Conservation (phyloP, 1,139 yeast genomes). For the Schwanniomyces etchellsii region DNA sequence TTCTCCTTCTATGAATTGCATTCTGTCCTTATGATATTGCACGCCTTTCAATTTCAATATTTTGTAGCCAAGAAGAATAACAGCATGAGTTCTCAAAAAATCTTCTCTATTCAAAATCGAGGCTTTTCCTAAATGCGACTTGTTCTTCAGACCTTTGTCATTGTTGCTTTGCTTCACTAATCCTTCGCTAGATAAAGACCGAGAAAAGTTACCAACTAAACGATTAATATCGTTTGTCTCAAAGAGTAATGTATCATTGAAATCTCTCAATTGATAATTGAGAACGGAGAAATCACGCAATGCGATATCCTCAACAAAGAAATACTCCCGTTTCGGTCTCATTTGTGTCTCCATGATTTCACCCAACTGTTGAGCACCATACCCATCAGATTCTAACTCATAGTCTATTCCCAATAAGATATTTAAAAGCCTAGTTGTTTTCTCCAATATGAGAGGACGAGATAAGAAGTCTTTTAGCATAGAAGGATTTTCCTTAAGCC, state of each 20-base stretch:
- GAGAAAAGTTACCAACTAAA: slow-evolving; percentile 27
- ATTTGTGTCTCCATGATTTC: slow-evolving; percentile 5
- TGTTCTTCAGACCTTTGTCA: slow-evolving; percentile 1
- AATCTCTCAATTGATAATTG: slow-evolving; percentile 51
- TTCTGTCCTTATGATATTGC: slow-evolving; percentile 1
- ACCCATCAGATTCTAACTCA: slow-evolving; percentile 3
- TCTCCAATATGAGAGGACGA: slow-evolving; percentile 20
- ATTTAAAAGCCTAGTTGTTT: slow-evolving; percentile 29
- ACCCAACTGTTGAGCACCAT: background rate
- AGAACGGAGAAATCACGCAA: slow-evolving; percentile 56
- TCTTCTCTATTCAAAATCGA: slow-evolving; percentile 5
- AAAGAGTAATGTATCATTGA: slow-evolving; percentile 46
- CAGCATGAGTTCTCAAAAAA: slow-evolving; percentile 2
- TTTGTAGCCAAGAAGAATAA: background rate
- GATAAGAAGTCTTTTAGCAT: slow-evolving; percentile 33
- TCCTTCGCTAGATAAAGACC: slow-evolving; percentile 7
- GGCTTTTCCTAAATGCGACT: slow-evolving; percentile 3
- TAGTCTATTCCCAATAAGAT: slow-evolving; percentile 10
- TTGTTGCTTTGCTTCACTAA: background rate
- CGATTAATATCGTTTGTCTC: slow-evolving; percentile 23
- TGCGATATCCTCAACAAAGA: slow-evolving; percentile 59
- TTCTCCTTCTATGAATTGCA: slow-evolving; percentile 2
- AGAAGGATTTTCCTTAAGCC: slow-evolving; percentile 45
- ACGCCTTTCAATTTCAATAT: background rate
- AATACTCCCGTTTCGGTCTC: slow-evolving; percentile 42